Conservation (phyloP, 805 yeast species). For the Sugiyamaella valdiviana region DNA sequence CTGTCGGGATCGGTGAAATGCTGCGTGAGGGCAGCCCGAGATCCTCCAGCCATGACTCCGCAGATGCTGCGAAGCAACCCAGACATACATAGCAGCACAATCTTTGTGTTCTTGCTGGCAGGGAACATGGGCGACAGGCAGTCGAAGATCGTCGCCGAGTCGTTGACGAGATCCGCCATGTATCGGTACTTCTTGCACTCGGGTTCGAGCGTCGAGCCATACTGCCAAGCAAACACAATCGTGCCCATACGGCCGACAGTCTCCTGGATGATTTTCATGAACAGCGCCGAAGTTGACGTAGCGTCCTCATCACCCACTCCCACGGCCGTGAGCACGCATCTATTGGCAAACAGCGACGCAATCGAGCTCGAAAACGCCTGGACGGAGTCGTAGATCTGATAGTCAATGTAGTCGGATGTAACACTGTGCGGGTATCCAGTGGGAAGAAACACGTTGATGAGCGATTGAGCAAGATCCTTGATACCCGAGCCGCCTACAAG, state of each 20-base stretch:
- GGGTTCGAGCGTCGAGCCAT: conserved; percentile 31
- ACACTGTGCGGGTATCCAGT: conserved; percentile 35
- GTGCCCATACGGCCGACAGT: conserved; percentile 34
- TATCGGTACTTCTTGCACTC: conserved; percentile 34
- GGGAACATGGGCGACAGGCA: conserved; percentile 30
- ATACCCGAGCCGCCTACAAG: conserved; percentile 6
- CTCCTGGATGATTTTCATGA: conserved; percentile 33
- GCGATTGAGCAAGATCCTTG: conserved; percentile 18
- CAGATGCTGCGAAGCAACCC: conserved; percentile 32
- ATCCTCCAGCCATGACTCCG: conserved; percentile 35
- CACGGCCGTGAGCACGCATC: conserved; percentile 32
- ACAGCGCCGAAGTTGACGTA: conserved; percentile 33
- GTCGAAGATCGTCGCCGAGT: conserved; percentile 31
- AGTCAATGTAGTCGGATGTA: conserved; percentile 28
- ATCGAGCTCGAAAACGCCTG: conserved; percentile 34
- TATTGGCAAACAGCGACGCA: conserved; percentile 30
- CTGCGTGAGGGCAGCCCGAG: conserved; percentile 34
- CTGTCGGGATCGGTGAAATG: conserved; percentile 32
- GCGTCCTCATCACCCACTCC: conserved; percentile 35
- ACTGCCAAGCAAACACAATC: conserved; percentile 32
- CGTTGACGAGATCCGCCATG: conserved; percentile 32
- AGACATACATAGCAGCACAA: conserved; percentile 28
- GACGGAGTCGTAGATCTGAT: conserved; percentile 34
- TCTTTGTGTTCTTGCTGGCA: conserved; percentile 14
- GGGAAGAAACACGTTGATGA: conserved; percentile 31